Evolutionary conservation across 1,139 yeast genomes (phyloP).

Genomic region (Pneumocystis carinii): DNA sequence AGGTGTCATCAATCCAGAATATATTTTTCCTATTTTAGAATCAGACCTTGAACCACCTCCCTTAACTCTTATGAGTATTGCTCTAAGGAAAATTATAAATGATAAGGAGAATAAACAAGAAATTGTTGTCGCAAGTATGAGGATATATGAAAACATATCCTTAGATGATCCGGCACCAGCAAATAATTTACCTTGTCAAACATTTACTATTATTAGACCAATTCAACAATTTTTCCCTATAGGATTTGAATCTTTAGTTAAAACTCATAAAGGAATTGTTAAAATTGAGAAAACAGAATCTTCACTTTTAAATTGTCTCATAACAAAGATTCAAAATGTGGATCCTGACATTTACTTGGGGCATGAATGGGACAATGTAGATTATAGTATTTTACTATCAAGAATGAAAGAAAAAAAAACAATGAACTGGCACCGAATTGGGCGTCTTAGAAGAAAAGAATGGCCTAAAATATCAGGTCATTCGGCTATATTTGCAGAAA

Average conservation of each 20-base stretch:
- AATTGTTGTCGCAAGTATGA: slow-evolving; percentile 64
- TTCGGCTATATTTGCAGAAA: slow-evolving; percentile 29
- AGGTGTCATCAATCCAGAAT: slow-evolving; percentile 37
- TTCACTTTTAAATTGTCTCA: slow-evolving; percentile 53
- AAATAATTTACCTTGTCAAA: slow-evolving; percentile 21
- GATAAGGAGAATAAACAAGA: slow-evolving; percentile 64
- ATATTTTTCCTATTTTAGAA: slow-evolving; percentile 35
- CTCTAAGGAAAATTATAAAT: slow-evolving; percentile 71
- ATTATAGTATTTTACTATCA: slow-evolving; percentile 67
- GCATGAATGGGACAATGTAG: slow-evolving; percentile 65
- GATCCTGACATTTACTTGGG: slow-evolving; percentile 92
- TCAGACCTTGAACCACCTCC: slow-evolving; percentile 32
- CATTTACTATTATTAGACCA: slow-evolving; percentile 63
- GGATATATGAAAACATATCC: slow-evolving; percentile 38
- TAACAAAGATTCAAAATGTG: slow-evolving; percentile 50
- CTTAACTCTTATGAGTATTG: slow-evolving; percentile 55
- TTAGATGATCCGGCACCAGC: slow-evolving; percentile 17
- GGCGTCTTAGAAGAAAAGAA: slow-evolving; percentile 50
- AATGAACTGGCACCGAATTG: slow-evolving; percentile 67
- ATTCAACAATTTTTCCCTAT: slow-evolving; percentile 48
- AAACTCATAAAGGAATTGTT: slow-evolving; percentile 29
- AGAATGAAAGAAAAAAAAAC: slow-evolving; percentile 64
- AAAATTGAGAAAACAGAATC: slow-evolving; percentile 59
- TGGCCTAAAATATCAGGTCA: slow-evolving; percentile 63
- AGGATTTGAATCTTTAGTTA: slow-evolving; percentile 44